These are phyloP conservation scores for Cytospora piceae DNA, from an alignment of 2,329 filamentous ascomycete species.

Conservation along the genomic window DNA sequence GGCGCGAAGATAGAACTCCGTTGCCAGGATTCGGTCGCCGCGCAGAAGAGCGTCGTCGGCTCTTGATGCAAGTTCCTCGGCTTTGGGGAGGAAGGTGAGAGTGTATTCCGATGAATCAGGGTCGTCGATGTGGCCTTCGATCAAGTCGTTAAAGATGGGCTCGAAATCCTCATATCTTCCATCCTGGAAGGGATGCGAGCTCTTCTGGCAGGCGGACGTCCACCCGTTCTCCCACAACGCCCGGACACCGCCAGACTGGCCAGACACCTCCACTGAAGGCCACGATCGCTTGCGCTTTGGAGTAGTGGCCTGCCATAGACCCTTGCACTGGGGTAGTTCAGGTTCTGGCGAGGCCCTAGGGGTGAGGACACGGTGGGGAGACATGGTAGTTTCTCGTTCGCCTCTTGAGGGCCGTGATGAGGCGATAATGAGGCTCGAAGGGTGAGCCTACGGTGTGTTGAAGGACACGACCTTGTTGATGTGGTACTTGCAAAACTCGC, in stretches of 20 bases:
- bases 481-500: constrained; percentile 28
- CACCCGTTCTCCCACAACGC: constrained; percentile 77
- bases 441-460: constrained; percentile 9
- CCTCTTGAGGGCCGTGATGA: not conserved
- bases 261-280: not conserved
- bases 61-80: constrained; percentile 56
- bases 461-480: constrained; percentile 29
- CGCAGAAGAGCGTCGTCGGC: constrained; percentile 54
- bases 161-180: constrained; percentile 69
- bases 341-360: constrained; percentile 19
- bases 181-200: constrained; percentile 71
- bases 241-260: constrained; percentile 42
- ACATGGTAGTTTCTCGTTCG: constrained; percentile 13
- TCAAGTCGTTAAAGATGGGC: constrained; percentile 67
- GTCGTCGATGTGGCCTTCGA: constrained; percentile 65
- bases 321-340: constrained; percentile 32
- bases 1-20: constrained; percentile 63
- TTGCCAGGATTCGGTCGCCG: constrained; percentile 57
- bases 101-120: constrained; percentile 70
- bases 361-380: constrained; percentile 22
- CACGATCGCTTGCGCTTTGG: constrained; percentile 16
- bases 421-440: not conserved
- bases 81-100: constrained; percentile 62
- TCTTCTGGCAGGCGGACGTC: constrained; percentile 63
- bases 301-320: constrained; percentile 42